phyloP scores from a whole-genome alignment of 176 grass and related monocot species.

The Tillandsia fasciculata region DNA sequence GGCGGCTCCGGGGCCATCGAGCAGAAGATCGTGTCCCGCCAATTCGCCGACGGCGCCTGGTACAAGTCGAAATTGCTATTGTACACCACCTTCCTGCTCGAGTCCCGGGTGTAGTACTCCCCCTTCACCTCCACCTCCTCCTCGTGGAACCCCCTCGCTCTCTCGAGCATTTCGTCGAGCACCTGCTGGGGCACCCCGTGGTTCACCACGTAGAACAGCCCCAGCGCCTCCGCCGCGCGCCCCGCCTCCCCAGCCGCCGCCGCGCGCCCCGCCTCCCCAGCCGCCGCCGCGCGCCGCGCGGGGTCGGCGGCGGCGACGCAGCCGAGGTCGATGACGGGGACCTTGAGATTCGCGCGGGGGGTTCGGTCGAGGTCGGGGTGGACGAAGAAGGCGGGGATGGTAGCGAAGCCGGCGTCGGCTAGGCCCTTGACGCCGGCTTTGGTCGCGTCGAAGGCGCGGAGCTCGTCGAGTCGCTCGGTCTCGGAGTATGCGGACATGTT shows the following conservation, averaged over 20 bases:
- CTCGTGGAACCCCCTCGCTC: conserved; percentile 34
- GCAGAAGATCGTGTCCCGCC: conserved; percentile 41
- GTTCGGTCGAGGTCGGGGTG: neutral
- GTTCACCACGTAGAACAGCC: conserved; percentile 55
- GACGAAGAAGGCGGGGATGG: conserved; percentile 27
- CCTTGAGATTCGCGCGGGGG: neutral
- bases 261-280: neutral
- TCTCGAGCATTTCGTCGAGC: conserved; percentile 28
- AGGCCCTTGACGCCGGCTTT: conserved; percentile 62
- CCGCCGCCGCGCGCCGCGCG: neutral
- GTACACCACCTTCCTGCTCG: conserved; percentile 11
- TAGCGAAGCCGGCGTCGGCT: conserved; percentile 27
- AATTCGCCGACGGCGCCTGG: conserved; percentile 29
- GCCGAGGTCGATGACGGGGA: conserved; percentile 42
- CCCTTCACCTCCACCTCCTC: conserved; percentile 20
- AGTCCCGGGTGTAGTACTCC: conserved; percentile 43
- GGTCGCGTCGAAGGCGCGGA: conserved; percentile 52
- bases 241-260: conserved; percentile 5
- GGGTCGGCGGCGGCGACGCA: neutral
- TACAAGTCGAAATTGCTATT: conserved; percentile 42
- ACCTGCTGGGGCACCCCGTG: conserved; percentile 24
- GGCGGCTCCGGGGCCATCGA: conserved; percentile 20
- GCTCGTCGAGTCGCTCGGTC: conserved; percentile 19
- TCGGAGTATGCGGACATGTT: no score
- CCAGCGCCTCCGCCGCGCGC: conserved; percentile 22